A percentile compares a stretch with the other conserved stretches of the same genome.
Evolutionary conservation across 331 rosid genomes (phyloP).

Genomic region (Malus hybrid): DNA sequence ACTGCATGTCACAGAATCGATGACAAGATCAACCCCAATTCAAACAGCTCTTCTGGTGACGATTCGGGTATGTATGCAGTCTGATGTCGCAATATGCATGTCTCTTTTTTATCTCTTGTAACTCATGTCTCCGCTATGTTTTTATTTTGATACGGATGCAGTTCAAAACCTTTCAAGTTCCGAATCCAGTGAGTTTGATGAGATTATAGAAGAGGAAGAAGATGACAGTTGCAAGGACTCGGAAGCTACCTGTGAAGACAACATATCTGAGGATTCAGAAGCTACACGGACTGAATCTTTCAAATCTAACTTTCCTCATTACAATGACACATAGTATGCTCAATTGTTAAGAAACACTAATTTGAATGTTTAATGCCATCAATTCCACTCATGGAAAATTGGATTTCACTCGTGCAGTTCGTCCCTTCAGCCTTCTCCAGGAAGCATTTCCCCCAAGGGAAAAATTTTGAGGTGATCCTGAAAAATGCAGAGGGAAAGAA

Average conservation of each 20-base stretch:
- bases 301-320: conserved; percentile 9
- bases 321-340: not conserved
- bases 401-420: not conserved
- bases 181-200: not conserved
- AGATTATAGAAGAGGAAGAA: not conserved
- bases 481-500: not conserved
- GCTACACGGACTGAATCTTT: not conserved
- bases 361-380: not conserved
- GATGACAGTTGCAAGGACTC: not conserved
- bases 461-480: not conserved
- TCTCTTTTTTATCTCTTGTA: not conserved
- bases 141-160: not conserved
- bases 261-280: not conserved
- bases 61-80: no score
- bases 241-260: not conserved
- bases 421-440: not conserved
- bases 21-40: not conserved
- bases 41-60: not conserved
- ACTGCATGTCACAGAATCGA: conserved; percentile 11
- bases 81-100: no score
- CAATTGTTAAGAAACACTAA: not conserved
- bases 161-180: not conserved
- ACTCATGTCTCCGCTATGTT: not conserved
- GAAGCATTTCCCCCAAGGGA: not conserved
- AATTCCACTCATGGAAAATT: not conserved